Evolutionary conservation across 306 rosid genomes (phyloP).

Genomic region (Vigna angularis): DNA sequence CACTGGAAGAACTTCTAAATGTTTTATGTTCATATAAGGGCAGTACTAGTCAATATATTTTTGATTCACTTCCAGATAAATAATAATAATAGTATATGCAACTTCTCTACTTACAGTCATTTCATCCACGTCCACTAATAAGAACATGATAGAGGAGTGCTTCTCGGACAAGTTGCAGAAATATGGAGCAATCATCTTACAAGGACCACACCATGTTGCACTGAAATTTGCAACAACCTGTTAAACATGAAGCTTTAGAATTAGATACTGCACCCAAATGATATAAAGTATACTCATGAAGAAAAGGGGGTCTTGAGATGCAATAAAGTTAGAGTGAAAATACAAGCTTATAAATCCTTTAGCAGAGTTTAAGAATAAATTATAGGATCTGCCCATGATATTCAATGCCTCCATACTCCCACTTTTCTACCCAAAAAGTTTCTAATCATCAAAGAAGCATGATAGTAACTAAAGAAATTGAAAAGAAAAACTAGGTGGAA

Average conservation of each 20-base stretch:
- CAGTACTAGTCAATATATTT: too few relatives aligned
- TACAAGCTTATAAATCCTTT: too few relatives aligned
- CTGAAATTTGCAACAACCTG: constrained; percentile 94
- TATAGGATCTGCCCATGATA: too few relatives aligned
- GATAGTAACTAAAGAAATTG: background rate
- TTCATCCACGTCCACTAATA: constrained; percentile 83
- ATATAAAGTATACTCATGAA: background rate
- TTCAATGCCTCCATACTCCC: background rate
- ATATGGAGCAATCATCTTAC: constrained; percentile 74
- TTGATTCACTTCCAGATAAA: too few relatives aligned
- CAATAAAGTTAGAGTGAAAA: background rate
- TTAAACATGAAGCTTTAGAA: constrained; percentile 41
- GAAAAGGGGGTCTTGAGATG: too few relatives aligned
- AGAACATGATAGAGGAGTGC: constrained; percentile 71
- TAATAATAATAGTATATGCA: background rate
- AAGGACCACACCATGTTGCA: constrained; percentile 94
- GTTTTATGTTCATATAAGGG: too few relatives aligned
- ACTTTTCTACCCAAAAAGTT: background rate
- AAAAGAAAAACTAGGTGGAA: too few relatives aligned
- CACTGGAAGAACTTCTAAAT: too few relatives aligned
- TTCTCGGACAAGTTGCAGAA: constrained; percentile 69
- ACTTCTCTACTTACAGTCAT: constrained; percentile 62
- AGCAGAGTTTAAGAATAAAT: too few relatives aligned
- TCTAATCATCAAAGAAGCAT: constrained; percentile 3
- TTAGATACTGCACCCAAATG: constrained; percentile 1